A percentile compares a stretch with the other conserved stretches of the same genome.
Conservation (phyloP, 805 yeast genomes). For the Candida parachauliodes region DNA sequence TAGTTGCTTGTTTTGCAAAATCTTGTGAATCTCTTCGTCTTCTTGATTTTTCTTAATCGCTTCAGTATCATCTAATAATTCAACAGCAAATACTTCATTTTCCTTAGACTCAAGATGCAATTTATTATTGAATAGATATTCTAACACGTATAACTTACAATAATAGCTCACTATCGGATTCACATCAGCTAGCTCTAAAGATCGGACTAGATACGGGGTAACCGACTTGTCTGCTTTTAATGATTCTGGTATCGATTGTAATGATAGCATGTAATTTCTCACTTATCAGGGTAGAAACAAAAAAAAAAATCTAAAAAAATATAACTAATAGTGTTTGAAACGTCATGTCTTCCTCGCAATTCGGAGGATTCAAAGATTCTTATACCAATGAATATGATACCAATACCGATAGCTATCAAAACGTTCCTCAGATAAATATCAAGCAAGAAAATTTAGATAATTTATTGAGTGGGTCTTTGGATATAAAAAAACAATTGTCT, state of each 20-base stretch:
- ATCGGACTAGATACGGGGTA: conserved; percentile 48
- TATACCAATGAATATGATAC: conserved; percentile 4
- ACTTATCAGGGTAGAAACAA: not conserved
- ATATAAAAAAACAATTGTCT: conserved; percentile 39
- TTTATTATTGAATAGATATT: conserved; percentile 58
- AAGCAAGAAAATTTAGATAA: conserved; percentile 23
- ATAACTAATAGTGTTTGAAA: not conserved
- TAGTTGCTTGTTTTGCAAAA: conserved; percentile 57
- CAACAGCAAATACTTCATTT: conserved; percentile 56
- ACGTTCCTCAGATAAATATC: conserved; percentile 29
- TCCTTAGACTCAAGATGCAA: conserved; percentile 56
- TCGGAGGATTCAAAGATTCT: conserved; percentile 3
- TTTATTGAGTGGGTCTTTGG: conserved; percentile 28
- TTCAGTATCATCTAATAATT: conserved; percentile 71
- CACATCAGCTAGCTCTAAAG: conserved; percentile 51
- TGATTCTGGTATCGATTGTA: conserved; percentile 21
- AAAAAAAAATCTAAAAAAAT: not conserved
- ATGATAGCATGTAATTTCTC: conserved; percentile 9
- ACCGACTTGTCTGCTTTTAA: conserved; percentile 31
- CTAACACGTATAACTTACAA: conserved; percentile 67
- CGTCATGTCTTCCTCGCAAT: conserved; percentile 1
- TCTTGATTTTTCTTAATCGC: conserved; percentile 41
- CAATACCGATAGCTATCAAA: conserved; percentile 6
- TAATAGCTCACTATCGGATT: conserved; percentile 73
- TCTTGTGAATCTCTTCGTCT: conserved; percentile 39